These are phyloP conservation scores for Coemansia guatemalensis DNA, from an alignment of 192 early-diverging fungal genomes.

Conservation along the genomic window DNA sequence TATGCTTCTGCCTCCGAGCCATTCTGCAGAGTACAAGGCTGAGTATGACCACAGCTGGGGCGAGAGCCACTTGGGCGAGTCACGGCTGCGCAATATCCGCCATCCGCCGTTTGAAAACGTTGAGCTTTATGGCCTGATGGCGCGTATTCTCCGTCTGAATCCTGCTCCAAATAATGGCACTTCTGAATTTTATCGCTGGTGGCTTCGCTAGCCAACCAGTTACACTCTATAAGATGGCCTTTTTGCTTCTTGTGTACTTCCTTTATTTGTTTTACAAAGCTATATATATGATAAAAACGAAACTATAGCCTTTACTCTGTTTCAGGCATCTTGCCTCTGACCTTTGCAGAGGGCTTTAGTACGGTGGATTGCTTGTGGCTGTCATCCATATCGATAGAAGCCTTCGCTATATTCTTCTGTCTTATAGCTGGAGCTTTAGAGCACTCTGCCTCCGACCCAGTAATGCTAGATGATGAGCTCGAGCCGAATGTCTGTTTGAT, in stretches of 20 bases:
- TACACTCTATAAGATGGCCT: neutral
- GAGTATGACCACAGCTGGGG: conserved; percentile 44
- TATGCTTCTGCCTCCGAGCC: conserved; percentile 8
- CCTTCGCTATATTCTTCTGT: too few species aligned
- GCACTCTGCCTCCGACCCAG: too few species aligned
- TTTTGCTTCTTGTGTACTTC: neutral
- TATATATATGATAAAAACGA: neutral
- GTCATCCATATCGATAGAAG: neutral
- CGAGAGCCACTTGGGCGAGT: conserved; percentile 15
- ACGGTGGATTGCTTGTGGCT: conserved; percentile 4
- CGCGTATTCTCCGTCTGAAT: conserved; percentile 54
- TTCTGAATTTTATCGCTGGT: conserved; percentile 30
- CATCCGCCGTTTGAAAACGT: conserved; percentile 64
- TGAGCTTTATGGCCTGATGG: conserved; percentile 71
- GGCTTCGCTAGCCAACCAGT: conserved; percentile 18
- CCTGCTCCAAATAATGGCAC: conserved; percentile 79
- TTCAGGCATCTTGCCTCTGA: conserved; percentile 35
- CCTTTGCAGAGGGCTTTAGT: conserved; percentile 19
- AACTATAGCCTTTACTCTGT: neutral
- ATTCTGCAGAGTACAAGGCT: conserved; percentile 12
- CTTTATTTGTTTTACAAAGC: neutral
- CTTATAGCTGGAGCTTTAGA: too few species aligned
- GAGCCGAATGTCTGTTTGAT: neutral
- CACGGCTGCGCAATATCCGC: conserved; percentile 8
- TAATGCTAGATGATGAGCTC: too few species aligned